Conservation (phyloP, 768 basidiomycete genomes). For the Mycena maculata region DNA sequence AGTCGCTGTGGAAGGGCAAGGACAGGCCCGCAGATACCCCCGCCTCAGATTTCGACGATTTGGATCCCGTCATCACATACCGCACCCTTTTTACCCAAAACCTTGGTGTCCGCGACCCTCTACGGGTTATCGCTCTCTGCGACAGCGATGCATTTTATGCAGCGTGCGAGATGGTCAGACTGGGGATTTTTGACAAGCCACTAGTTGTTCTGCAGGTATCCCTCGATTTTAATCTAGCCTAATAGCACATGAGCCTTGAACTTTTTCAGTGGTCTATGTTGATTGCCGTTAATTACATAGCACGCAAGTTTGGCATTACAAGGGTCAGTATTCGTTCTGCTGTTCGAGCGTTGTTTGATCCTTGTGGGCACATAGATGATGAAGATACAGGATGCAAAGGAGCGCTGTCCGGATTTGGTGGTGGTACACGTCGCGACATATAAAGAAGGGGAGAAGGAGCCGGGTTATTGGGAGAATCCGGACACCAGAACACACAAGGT, state of each 20-base stretch:
- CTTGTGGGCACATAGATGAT: too few species aligned
- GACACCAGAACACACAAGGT: conserved; percentile 95
- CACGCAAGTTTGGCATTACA: conserved; percentile 93
- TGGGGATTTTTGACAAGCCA: conserved; percentile 72
- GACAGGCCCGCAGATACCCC: conserved; percentile 51
- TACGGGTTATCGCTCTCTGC: conserved; percentile 89
- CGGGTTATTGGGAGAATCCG: conserved; percentile 92
- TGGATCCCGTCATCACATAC: conserved; percentile 79
- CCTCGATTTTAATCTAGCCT: too few species aligned
- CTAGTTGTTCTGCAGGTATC: too few species aligned
- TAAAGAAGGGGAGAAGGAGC: conserved; percentile 86
- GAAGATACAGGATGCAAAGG: conserved; percentile 82
- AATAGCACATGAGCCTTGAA: too few species aligned
- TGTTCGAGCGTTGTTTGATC: too few species aligned
- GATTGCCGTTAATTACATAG: conserved; percentile 97
- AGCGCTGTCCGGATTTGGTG: conserved; percentile 85
- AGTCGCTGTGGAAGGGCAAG: conserved; percentile 68
- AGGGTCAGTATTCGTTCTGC: conserved; percentile 47
- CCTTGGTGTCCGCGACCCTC: conserved; percentile 77
- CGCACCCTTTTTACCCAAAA: conserved; percentile 78
- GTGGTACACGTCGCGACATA: conserved; percentile 97
- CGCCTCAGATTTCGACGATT: conserved; percentile 63
- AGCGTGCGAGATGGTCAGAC: conserved; percentile 87
- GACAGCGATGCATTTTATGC: conserved; percentile 91
- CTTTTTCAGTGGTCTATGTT: conserved; percentile 89